phyloP scores from a whole-genome alignment of 768 basidiomycete species.

The Lyophyllum shimeji region DNA sequence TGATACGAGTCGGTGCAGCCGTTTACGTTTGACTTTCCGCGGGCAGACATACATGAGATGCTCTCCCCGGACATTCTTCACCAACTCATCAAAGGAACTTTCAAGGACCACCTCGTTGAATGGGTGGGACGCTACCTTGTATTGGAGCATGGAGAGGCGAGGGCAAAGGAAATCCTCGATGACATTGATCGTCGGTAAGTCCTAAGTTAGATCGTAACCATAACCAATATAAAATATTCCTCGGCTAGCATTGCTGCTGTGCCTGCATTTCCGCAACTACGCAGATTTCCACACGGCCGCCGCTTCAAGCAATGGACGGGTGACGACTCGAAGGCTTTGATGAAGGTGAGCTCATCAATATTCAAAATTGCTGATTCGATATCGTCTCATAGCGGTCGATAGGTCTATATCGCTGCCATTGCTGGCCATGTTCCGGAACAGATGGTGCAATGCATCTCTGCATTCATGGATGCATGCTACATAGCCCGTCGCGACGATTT shows the following conservation, averaged over 20 bases:
- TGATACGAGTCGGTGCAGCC: slow-evolving; percentile 17
- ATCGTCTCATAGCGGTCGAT: slow-evolving; percentile 6
- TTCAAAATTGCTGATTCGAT: slow-evolving; percentile 24
- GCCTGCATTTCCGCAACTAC: background rate
- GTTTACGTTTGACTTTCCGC: slow-evolving; percentile 26
- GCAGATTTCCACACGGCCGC: slow-evolving; percentile 22
- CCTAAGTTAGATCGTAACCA: background rate
- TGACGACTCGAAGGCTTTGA: slow-evolving; percentile 31
- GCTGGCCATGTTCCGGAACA: slow-evolving; percentile 14
- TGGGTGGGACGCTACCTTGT: background rate
- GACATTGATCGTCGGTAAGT: background rate
- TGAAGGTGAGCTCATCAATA: slow-evolving; percentile 29
- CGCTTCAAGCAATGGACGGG: slow-evolving; percentile 32
- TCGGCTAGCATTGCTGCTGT: background rate
- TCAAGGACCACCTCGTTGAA: slow-evolving; percentile 29
- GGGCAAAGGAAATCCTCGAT: background rate
- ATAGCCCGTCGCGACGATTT: background rate
- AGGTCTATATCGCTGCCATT: slow-evolving; percentile 6
- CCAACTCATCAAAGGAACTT: slow-evolving; percentile 32
- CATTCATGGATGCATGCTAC: background rate
- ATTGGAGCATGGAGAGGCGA: background rate
- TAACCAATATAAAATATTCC: background rate
- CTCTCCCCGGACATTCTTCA: slow-evolving; percentile 10
- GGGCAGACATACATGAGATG: slow-evolving; percentile 32
- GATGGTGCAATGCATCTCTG: background rate